Evolutionary conservation across 2,329 filamentous ascomycete species (phyloP).

Genomic region (Claviceps africana): DNA sequence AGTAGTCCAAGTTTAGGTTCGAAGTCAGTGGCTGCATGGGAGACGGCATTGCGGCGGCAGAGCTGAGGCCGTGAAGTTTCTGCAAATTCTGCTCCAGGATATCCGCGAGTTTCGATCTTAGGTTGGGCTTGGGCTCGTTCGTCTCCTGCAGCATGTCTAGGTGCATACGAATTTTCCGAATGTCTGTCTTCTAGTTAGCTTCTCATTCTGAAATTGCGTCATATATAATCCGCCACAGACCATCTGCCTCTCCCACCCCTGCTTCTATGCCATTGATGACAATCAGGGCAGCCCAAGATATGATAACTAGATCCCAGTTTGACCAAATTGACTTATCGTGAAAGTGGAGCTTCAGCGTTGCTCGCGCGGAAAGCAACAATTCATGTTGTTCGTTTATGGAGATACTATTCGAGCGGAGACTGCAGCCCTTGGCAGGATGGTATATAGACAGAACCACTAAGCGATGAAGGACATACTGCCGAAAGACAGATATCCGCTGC

Average conservation of each 20-base stretch:
- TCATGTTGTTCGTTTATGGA: slow-evolving; percentile 26
- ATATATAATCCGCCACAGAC: slow-evolving; percentile 13
- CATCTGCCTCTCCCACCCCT: slow-evolving; percentile 23
- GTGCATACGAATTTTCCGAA: slow-evolving; percentile 17
- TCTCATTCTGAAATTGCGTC: not conserved
- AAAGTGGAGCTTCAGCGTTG: slow-evolving; percentile 24
- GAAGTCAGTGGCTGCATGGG: slow-evolving; percentile 7
- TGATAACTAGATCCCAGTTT: slow-evolving; percentile 30
- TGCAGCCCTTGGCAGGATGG: slow-evolving; percentile 25
- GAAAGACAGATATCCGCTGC: slow-evolving; percentile 22
- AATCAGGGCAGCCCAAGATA: slow-evolving; percentile 30
- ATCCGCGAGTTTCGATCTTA: slow-evolving; percentile 6
- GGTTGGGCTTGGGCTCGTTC: slow-evolving; percentile 15
- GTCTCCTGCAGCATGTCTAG: slow-evolving; percentile 15
- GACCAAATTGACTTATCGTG: slow-evolving; percentile 28
- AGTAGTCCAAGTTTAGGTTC: slow-evolving; percentile 7
- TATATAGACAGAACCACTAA: slow-evolving; percentile 29
- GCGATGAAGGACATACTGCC: slow-evolving; percentile 28
- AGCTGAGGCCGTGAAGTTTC: slow-evolving; percentile 11
- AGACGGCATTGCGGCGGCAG: not conserved
- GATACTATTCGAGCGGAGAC: slow-evolving; percentile 21
- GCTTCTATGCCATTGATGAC: slow-evolving; percentile 27
- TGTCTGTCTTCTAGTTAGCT: slow-evolving; percentile 8
- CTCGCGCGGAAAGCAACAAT: slow-evolving; percentile 25
- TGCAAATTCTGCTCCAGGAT: slow-evolving; percentile 15